phyloP scores from a whole-genome alignment of 2,329 filamentous ascomycete genomes.

The Phialocephala sp. region DNA sequence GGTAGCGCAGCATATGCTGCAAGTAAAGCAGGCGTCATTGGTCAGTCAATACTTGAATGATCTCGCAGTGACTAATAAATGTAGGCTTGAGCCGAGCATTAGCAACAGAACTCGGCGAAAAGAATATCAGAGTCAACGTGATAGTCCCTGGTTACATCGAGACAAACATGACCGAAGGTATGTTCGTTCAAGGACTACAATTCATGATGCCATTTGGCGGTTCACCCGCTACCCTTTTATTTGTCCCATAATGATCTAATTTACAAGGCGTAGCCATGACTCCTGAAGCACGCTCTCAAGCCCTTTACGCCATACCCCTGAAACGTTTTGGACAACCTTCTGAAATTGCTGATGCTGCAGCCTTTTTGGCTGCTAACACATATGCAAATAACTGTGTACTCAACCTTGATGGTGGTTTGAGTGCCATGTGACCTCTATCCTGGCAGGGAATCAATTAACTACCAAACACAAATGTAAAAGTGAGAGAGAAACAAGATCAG shows the following conservation, averaged over 20 bases:
- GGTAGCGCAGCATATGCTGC: conserved; percentile 79
- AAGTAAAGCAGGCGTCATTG: conserved; percentile 80
- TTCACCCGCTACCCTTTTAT: conserved; percentile 18
- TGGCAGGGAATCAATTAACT: background rate
- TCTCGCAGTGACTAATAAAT: conserved; percentile 11
- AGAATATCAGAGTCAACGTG: conserved; percentile 76
- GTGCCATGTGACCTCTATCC: conserved; percentile 58
- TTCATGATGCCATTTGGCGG: conserved; percentile 11
- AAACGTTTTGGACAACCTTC: conserved; percentile 68
- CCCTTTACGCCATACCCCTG: conserved; percentile 63
- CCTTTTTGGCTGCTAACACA: conserved; percentile 77
- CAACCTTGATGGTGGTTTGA: conserved; percentile 85
- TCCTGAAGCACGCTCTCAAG: conserved; percentile 41
- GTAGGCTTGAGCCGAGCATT: conserved; percentile 72
- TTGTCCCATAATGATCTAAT: conserved; percentile 41
- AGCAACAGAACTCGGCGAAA: conserved; percentile 64
- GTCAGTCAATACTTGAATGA: conserved; percentile 43
- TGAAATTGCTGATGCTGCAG: conserved; percentile 82
- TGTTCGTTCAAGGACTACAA: conserved; percentile 21
- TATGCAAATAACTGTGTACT: conserved; percentile 89
- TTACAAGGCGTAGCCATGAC: conserved; percentile 51
- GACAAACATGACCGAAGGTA: conserved; percentile 79
- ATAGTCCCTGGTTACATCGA: conserved; percentile 84
- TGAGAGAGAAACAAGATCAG: conserved; percentile 43
- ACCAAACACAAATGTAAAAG: conserved; percentile 27